Percentiles rank a stretch among this genome's conserved stretches.
Conservation (phyloP, 1,139 yeast genomes). For the Yamadazyma siamensis region DNA sequence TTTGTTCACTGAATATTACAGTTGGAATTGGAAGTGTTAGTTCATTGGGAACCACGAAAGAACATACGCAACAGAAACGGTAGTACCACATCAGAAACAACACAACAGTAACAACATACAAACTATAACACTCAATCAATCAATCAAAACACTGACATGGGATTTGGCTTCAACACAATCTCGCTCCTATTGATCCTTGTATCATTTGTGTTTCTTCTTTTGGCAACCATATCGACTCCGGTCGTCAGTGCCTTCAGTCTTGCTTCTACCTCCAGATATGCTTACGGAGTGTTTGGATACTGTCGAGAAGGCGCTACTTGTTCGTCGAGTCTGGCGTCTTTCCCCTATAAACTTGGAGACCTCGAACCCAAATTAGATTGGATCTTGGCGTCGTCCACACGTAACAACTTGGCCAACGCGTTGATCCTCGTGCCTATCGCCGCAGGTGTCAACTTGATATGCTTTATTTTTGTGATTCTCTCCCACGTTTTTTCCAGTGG, state of each 20-base stretch:
- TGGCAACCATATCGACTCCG: constrained; percentile 52
- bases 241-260: constrained; percentile 35
- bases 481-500: constrained; percentile 20
- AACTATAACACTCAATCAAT: no score
- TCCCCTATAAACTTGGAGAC: constrained; percentile 28
- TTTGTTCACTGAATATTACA: no score
- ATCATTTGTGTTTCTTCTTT: constrained; percentile 47
- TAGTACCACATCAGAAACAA: no score
- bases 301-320: constrained; percentile 51
- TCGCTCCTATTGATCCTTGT: constrained; percentile 32
- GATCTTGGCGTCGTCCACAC: constrained; percentile 34
- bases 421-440: constrained; percentile 81
- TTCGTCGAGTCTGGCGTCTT: constrained; percentile 29
- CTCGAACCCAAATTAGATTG: constrained; percentile 20
- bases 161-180: constrained; percentile 28
- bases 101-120: no score
- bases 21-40: no score
- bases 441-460: constrained; percentile 62
- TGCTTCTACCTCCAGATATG: constrained; percentile 41
- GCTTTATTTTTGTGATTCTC: constrained; percentile 38
- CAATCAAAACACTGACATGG: constrained; percentile 2
- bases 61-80: no score
- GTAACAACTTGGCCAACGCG: constrained; percentile 66
- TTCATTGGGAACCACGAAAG: no score
- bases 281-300: constrained; percentile 86